Evolutionary conservation across 2,329 filamentous ascomycete species (phyloP), one percentile per base, ranked within the genome.

Genomic region (Blastomyces silverae): DNA sequence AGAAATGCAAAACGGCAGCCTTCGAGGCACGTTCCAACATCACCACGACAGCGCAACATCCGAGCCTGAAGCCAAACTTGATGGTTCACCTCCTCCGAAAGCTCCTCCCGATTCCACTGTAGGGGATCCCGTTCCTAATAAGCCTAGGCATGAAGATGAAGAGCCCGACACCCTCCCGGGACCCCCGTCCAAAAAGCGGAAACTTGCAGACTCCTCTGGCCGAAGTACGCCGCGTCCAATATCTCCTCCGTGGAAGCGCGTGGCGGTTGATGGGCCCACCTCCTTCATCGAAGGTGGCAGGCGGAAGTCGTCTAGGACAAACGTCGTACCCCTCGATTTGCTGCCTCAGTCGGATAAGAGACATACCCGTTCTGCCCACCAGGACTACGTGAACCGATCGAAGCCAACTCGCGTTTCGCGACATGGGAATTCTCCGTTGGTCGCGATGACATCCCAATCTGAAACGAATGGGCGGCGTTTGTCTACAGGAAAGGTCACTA

Each of bases 181-280:
- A 37, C 79, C 78, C 39, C 78, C 79, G 60, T 73, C 77, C 7
- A 82, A 82, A 71, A 79, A 76, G 68, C 75, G 78, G 68, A 80
- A 78, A 68, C 70, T 81, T 63, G 74, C 73, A 67, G 76, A 76
- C 34, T 67, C 71, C 28, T 76, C 72, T 64, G 72, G 73, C 65
- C 76, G 74, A 62, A 74, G 75, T 28, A 77, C 75, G 34, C 74
- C 78, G n/a, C 75, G 79, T 58, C 74, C 76, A 57, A 70, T 75
- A 52, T 97, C 93, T 68, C 94, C 94, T 69, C 94, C 94, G 28
- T 99, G 94, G 94, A 97, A 94, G 80, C 90, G 87, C 72, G 84
- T 90, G 67, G 84, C 84, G 66, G 91, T 89, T 52, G 90, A 96
- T 37, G 94, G 94, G 0, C 94, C 94, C 28, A 94, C 93, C 3